Evolutionary conservation across 2,329 filamentous ascomycete genomes (phyloP), one percentile per base, ranked within the genome.

Genomic region (Colletotrichum destructivum): DNA sequence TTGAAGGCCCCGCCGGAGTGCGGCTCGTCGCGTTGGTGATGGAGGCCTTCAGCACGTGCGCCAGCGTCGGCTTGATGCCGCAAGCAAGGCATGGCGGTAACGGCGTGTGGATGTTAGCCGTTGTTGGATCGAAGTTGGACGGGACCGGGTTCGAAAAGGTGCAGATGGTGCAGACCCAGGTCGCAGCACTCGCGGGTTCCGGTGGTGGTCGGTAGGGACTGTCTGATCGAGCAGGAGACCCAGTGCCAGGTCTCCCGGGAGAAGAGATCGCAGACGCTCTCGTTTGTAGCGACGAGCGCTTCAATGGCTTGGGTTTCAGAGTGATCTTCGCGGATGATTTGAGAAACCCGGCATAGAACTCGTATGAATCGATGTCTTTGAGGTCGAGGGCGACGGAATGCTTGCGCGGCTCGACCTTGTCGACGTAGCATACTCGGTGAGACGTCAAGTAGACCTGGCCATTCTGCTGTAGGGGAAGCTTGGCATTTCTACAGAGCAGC

Each of bases 371-470:
- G 55, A 99, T 91, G 80, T 98, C 93, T 79, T 95, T 97, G 66
- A 99, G 84, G 75, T 98, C 93, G 65, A 99, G 87, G 18, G 94
- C 93, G 42, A 95, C 89, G 0, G 95, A 98, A 81, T 94, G 91
- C 79, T 93, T 93, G 74, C 96, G 90, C 18, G 96, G 95, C 74
- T 98, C 93, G 42, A 90, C 88, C 78, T 95, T 93, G 79, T 98
- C 95, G 74, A 99, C 94, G 80, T 98, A 99, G 85, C 96, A 99
- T 73, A 94, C 91, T 64, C 96, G 93, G 82, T 98, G 96, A 11
- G 96, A 98, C 21, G 96, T 99, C 82, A 99, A 83, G 81, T 99
- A 99, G 66, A 96, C 94, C 84, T 98, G 95, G 62, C 96, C 96
- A 84, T 98, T 94, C 81, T 99, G 96, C 75, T 97, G 94, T 79